A percentile compares a stretch with the other conserved stretches of the same genome.
These are phyloP conservation scores for Speleostelium caveatum DNA, from an alignment of 78 protist species.

Conservation along the genomic window DNA sequence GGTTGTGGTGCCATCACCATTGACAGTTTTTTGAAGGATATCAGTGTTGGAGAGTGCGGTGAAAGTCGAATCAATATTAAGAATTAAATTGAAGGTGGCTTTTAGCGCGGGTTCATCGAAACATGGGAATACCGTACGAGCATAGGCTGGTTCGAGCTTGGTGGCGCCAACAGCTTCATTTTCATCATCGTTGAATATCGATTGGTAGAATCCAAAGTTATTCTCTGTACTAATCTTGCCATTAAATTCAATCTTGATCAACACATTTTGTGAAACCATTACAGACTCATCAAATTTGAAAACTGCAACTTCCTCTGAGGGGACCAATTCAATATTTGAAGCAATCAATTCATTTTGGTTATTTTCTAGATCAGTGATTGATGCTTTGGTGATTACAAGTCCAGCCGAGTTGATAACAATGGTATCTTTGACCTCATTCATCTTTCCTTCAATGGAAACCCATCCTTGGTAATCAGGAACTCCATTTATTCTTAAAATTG, in stretches of 20 bases:
- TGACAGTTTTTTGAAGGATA: background rate
- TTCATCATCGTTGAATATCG: conserved; percentile 56
- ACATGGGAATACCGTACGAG: conserved; percentile 94
- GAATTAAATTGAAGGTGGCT: conserved; percentile 83
- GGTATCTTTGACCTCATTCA: conserved; percentile 11
- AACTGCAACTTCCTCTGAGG: conserved; percentile 44
- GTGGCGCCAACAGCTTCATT: conserved; percentile 65
- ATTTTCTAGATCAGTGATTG: conserved; percentile 4
- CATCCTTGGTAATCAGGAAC: conserved; percentile 20
- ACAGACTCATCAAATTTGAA: background rate
- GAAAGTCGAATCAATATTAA: conserved; percentile 15
- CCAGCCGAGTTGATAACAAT: conserved; percentile 11
- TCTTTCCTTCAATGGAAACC: background rate
- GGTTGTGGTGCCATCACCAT: conserved; percentile 87
- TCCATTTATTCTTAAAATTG: conserved; percentile 24
- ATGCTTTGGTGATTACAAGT: conserved; percentile 13
- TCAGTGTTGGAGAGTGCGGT: conserved; percentile 72
- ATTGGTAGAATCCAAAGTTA: conserved; percentile 80
- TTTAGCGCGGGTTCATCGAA: conserved; percentile 94
- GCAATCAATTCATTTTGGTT: too few species aligned
- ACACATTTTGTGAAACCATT: background rate
- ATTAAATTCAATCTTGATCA: background rate
- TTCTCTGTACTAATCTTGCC: too few species aligned
- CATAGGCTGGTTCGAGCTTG: conserved; percentile 95
- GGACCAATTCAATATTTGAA: too few species aligned